phyloP scores from a whole-genome alignment of 208 protist genomes.

The Novymonas esmeraldas region DNA sequence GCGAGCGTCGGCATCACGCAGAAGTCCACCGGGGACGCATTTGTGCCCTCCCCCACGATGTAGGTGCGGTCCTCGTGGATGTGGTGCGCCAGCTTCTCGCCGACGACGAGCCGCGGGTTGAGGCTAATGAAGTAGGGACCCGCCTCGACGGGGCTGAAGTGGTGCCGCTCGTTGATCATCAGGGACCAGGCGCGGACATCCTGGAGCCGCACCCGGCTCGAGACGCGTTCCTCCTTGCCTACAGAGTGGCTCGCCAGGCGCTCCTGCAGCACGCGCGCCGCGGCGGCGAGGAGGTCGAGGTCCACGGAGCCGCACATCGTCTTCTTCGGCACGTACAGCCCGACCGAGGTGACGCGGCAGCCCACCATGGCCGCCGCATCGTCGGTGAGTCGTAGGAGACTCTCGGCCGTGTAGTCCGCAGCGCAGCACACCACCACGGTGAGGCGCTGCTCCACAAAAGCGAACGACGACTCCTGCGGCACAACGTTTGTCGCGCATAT shows the following conservation, averaged over 20 bases:
- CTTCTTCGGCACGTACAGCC: conserved; percentile 35
- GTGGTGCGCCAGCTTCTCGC: conserved; percentile 69
- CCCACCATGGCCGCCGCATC: conserved; percentile 35
- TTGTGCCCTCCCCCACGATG: conserved; percentile 49
- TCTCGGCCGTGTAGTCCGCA: conserved; percentile 25
- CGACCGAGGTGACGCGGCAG: conserved; percentile 44
- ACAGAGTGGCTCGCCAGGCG: conserved; percentile 21
- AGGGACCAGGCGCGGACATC: conserved; percentile 66
- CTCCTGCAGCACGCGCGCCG: conserved; percentile 1
- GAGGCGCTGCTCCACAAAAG: conserved; percentile 49
- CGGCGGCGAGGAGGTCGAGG: conserved; percentile 12
- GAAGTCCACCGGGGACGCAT: conserved; percentile 54
- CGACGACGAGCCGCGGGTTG: conserved; percentile 53
- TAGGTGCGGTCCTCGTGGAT: conserved; percentile 44
- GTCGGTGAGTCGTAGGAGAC: conserved; percentile 39
- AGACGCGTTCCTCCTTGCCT: conserved; percentile 40
- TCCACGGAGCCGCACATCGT: conserved; percentile 15
- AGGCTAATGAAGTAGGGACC: conserved; percentile 68
- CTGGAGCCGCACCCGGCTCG: conserved; percentile 37
- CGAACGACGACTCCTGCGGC: conserved; percentile 46
- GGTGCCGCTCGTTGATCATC: conserved; percentile 51
- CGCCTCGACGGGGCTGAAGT: conserved; percentile 43
- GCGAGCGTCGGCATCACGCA: conserved; percentile 43
- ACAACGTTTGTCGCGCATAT: conserved; percentile 45
- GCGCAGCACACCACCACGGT: conserved; percentile 47